Evolutionary conservation across 192 early-diverging fungal genomes (phyloP), one percentile per base, ranked within the genome.

Genomic region (Phlyctochytrium arcticum): DNA sequence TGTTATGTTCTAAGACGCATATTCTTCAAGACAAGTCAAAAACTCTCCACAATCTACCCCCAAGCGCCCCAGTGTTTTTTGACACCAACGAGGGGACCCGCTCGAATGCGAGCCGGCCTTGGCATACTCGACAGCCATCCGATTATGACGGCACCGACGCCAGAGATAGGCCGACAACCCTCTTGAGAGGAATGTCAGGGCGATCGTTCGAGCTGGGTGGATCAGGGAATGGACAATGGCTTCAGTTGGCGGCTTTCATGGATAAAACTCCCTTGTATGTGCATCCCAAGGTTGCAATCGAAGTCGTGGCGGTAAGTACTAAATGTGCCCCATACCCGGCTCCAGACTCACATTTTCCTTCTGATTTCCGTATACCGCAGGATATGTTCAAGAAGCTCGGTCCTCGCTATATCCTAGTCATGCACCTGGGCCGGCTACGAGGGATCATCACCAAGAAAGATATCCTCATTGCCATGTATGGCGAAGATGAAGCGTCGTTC

Each of bases 301-400:
- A 81, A 44, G 35, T 75, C 56, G 79, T 79, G 23, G 57, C 79
- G 60, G 70, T 65, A 54, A 42, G 42, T 23, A 6, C 27, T 23
- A 1, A 17, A 51, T 51, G n/a, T 26, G 49, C 26, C 17, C 10
- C 15, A 44, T 44, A 51, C n/a, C 26, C 10, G n/a, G 19, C 1
- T 12, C 19, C 49, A 26, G 17, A 12, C 49, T 33, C 5, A 2
- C 34, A 15, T 29, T 36, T 24, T 36, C 5, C 29, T 17, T n/a
- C 55, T 57, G n/a, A 57, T 29, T 15, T 29, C 26, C 17, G 17
- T 47, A 32, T 17, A 26, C 23, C 36, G 5, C 42, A 71, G 70
- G 82, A 84, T 37, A 56, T 84, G 44, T 84, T 84, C 57, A 79
- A 79, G 48, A 80, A 84, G 58, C 64, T 84, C 4, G 82, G 75